phyloP scores from a whole-genome alignment of 345 rosid genomes.

The Jatropha curcas region DNA sequence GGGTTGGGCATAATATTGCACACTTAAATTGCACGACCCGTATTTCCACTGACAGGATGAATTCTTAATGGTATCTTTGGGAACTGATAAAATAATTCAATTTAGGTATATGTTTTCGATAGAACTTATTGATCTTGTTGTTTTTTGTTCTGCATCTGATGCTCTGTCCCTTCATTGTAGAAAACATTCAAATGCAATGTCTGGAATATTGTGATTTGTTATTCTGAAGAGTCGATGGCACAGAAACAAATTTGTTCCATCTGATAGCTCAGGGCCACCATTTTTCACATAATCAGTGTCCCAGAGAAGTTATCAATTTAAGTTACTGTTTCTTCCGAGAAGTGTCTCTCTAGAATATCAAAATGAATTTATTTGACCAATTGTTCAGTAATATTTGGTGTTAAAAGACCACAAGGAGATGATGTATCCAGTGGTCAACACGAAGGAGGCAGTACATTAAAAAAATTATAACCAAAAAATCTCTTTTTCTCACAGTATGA shows the following conservation, averaged over 20 bases:
- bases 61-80: no score
- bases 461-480: constrained; percentile 3
- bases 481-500: constrained; percentile 9
- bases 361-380: neutral
- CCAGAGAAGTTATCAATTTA: neutral
- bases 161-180: constrained; percentile 11
- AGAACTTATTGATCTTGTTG: neutral
- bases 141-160: neutral
- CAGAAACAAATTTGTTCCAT: constrained; percentile 18
- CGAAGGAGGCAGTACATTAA: constrained; percentile 9
- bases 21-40: neutral
- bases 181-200: constrained; percentile 2
- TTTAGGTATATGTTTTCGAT: neutral
- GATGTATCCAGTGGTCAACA: neutral
- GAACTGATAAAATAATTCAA: neutral
- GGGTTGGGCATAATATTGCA: neutral
- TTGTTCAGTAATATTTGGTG: constrained; percentile 6
- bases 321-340: neutral
- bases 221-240: constrained; percentile 21
- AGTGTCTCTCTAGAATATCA: neutral
- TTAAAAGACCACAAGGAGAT: neutral
- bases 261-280: constrained; percentile 12
- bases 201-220: neutral
- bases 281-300: constrained; percentile 8
- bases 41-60: no score